Base-by-base conservation (phyloP, 108 stramenopile species). In the Conticribra weissflogii region DNA sequence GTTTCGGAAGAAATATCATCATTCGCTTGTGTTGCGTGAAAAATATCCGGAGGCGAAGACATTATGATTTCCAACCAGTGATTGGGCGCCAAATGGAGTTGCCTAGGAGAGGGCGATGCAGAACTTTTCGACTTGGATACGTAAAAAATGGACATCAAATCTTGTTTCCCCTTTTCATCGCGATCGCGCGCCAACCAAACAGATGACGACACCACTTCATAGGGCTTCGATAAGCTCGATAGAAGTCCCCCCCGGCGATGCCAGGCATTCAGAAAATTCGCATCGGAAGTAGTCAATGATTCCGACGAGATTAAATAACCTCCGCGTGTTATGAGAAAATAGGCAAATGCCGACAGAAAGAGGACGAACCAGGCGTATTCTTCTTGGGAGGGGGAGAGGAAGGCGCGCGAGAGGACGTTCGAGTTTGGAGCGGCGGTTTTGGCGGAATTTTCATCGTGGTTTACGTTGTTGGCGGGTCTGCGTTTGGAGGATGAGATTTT, bases 331-430 rank as follows among this genome's bases (percentile, higher is more conserved):
- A 66, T 17, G 7, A 71, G 47, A 44, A 78, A 65, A 36, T 78
- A 78, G 22, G 69, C 34, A 31, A 66, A 36, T 22, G 69, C 77
- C 18, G 36, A 2, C n/a, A 78, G 51, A 33, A 78, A 71, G 9
- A 78, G 44, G 8, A 66, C 54, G 59, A 78, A 78, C 77, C 77
- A 78, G 1, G 69, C 77, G 48, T 59, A 71, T 48, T 78, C 77
- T 21, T 78, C 77, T 45, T 65, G 45, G 29, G 45, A 28, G 29
- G 28, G 28, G 14, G 19, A 23, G 51, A 7, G 52, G 32, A n/a
- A n/a, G n/a, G n/a, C n/a, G n/a, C n/a, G n/a, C n/a, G n/a, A n/a
- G n/a, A n/a, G n/a, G n/a, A n/a, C n/a, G n/a, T n/a, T n/a, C 36
- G 36, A 9, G 36, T 41, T 12, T 41, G 36, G 12, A 41, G 36